A percentile compares a stretch with the other conserved stretches of the same genome.
phyloP scores from a whole-genome alignment of 495 filamentous ascomycete genomes.

The Lophiotrema nucula region DNA sequence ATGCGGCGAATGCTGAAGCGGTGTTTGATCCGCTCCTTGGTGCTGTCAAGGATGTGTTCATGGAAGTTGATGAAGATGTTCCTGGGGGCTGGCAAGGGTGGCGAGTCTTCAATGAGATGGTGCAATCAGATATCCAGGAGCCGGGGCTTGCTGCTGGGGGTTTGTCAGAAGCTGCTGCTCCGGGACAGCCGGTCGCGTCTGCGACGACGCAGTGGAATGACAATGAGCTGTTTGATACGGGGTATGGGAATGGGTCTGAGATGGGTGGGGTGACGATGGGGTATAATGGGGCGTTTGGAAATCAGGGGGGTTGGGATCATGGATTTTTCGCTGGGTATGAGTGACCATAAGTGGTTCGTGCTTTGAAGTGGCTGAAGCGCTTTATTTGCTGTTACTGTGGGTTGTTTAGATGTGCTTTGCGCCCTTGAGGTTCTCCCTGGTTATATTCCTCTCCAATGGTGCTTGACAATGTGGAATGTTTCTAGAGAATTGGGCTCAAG shows the following conservation, averaged over 20 bases:
- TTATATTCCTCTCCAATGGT: no score
- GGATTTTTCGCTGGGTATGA: conserved; percentile 24
- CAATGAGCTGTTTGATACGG: background rate
- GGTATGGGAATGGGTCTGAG: background rate
- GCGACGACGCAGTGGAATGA: conserved; percentile 8
- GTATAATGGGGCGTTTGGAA: conserved; percentile 10
- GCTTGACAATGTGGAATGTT: no score
- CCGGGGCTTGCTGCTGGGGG: conserved; percentile 10
- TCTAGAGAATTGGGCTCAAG: no score
- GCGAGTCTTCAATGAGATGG: conserved; percentile 26
- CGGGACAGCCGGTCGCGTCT: no score
- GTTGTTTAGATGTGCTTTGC: no score
- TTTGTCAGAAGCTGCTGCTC: conserved; percentile 9
- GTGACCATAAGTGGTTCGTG: background rate
- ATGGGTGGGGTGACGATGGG: conserved; percentile 1
- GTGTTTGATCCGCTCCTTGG: conserved; percentile 14
- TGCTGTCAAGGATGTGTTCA: conserved; percentile 25
- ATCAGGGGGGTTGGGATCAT: conserved; percentile 17
- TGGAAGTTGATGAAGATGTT: conserved; percentile 24
- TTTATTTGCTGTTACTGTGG: no score
- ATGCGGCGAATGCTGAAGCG: no score
- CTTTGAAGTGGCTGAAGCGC: no score
- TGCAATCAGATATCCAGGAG: conserved; percentile 15
- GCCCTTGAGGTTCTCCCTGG: no score
- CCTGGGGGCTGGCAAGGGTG: conserved; percentile 22